Evolutionary conservation across 331 rosid genomes (phyloP).

Genomic region (Telfairia occidentalis): DNA sequence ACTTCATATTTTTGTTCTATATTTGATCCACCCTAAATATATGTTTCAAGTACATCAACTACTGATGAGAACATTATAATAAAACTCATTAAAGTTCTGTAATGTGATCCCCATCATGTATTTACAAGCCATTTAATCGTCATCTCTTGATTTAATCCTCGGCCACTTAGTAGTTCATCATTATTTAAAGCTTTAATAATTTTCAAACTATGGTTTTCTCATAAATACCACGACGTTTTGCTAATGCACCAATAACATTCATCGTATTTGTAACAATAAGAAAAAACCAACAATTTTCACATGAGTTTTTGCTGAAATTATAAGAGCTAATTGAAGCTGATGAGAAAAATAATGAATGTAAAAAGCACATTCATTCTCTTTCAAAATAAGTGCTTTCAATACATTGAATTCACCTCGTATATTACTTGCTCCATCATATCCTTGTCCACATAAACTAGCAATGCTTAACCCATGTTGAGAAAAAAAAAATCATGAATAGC

Average conservation of each 20-base stretch:
- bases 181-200: too few species aligned
- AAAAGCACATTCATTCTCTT: too few species aligned
- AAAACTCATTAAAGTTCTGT: not conserved
- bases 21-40: too few species aligned
- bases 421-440: too few species aligned
- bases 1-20: too few species aligned
- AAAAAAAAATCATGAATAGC: too few species aligned
- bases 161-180: not conserved
- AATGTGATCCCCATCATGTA: constrained; percentile 5
- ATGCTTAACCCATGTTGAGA: too few species aligned
- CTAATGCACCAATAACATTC: too few species aligned
- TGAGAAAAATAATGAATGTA: too few species aligned
- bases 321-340: not conserved
- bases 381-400: not conserved
- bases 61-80: not conserved
- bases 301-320: not conserved
- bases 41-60: not conserved
- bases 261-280: not conserved
- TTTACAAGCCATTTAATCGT: not conserved
- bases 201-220: too few species aligned
- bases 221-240: too few species aligned
- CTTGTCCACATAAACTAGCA: too few species aligned
- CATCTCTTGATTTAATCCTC: not conserved
- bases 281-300: not conserved
- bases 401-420: not conserved